Evolutionary conservation across 768 basidiomycete genomes (phyloP).

Genomic region (Russula foetens): DNA sequence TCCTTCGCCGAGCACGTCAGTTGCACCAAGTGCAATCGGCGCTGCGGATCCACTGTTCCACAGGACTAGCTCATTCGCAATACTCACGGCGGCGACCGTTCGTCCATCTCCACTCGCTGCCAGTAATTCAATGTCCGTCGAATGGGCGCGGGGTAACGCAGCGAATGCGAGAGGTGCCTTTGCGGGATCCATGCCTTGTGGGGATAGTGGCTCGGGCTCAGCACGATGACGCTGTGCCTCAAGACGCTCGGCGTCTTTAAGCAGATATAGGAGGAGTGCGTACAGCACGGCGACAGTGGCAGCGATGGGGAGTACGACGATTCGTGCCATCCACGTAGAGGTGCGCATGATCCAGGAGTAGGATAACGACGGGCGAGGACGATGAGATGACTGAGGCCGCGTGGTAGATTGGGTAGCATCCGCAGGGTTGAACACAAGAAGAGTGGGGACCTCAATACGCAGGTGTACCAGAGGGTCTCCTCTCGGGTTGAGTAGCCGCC

Average conservation of each 20-base stretch:
- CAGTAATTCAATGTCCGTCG: conserved; percentile 76
- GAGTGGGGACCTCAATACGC: conserved; percentile 70
- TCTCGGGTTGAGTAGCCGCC: conserved; percentile 69
- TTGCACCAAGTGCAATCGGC: conserved; percentile 42
- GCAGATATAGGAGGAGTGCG: conserved; percentile 69
- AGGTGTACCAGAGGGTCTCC: conserved; percentile 62
- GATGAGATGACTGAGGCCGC: background rate
- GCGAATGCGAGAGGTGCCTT: conserved; percentile 45
- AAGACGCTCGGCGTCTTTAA: conserved; percentile 86
- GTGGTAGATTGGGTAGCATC: conserved; percentile 25
- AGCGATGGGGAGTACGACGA: conserved; percentile 79
- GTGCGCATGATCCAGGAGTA: conserved; percentile 44
- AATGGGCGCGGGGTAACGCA: conserved; percentile 73
- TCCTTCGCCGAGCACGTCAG: conserved; percentile 41
- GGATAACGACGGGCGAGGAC: conserved; percentile 21
- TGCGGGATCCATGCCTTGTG: conserved; percentile 28
- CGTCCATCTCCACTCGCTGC: conserved; percentile 62
- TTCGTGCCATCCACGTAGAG: conserved; percentile 68
- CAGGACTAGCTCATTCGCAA: conserved; percentile 69
- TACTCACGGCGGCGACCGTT: conserved; percentile 59
- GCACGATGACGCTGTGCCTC: conserved; percentile 71
- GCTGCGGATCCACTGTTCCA: conserved; percentile 46
- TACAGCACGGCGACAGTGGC: conserved; percentile 69
- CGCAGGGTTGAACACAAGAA: conserved; percentile 52
- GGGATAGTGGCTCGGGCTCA: conserved; percentile 34